A percentile compares a stretch with the other conserved stretches of the same genome.
Conservation (phyloP, 1,284 basidiomycete genomes). For the Ceratorhiza oryzae-sativae region DNA sequence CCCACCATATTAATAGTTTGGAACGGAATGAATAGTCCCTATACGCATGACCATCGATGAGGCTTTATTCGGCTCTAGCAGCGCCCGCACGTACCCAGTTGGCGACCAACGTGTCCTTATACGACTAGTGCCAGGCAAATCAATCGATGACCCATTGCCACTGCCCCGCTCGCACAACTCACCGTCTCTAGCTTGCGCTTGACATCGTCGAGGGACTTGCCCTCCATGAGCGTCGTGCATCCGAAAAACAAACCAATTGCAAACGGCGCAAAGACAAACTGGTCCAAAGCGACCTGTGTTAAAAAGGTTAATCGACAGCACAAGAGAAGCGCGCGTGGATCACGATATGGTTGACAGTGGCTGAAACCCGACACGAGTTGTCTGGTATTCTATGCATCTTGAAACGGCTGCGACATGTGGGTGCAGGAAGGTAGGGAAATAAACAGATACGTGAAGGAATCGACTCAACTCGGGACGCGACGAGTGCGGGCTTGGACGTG, state of each 20-base stretch:
- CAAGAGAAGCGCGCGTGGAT: no score
- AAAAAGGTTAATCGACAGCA: no score
- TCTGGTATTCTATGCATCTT: no score
- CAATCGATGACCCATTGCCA: no score
- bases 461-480: slow-evolving; percentile 27
- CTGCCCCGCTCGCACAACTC: slow-evolving; percentile 7
- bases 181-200: slow-evolving; percentile 51
- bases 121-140: slow-evolving; percentile 24
- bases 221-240: slow-evolving; percentile 54
- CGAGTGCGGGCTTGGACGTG: slow-evolving; percentile 36
- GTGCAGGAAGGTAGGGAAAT: not conserved
- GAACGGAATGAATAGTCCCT: slow-evolving; percentile 51
- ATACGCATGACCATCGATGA: slow-evolving; percentile 5
- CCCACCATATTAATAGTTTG: slow-evolving; percentile 54
- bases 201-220: slow-evolving; percentile 51
- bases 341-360: no score
- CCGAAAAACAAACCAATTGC: slow-evolving; percentile 55
- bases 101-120: slow-evolving; percentile 39
- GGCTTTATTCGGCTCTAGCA: not conserved
- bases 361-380: no score
- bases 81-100: slow-evolving; percentile 34
- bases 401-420: no score
- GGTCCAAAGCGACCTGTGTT: slow-evolving; percentile 52
- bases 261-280: slow-evolving; percentile 54
- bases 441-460: not conserved